Evolutionary conservation across 495 filamentous ascomycete species (phyloP).

Genomic region (Neurospora sp.): DNA sequence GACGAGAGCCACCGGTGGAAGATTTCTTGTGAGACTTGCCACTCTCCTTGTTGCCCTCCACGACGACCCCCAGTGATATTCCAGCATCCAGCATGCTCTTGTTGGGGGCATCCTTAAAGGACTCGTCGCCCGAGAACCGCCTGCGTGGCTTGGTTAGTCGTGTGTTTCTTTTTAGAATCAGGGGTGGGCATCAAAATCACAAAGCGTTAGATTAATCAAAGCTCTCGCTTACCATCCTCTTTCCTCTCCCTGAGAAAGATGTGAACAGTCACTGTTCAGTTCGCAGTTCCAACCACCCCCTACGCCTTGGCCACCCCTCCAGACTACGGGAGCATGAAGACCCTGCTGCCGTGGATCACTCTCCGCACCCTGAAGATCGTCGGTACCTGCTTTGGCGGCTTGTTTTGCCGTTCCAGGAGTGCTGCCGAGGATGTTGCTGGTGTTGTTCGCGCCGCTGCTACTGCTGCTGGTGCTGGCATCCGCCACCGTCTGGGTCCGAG

Average conservation of each 20-base stretch:
- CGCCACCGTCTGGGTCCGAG: neutral
- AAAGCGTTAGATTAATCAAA: conserved; percentile 2
- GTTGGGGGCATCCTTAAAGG: conserved; percentile 32
- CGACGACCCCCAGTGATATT: conserved; percentile 21
- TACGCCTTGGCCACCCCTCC: conserved; percentile 58
- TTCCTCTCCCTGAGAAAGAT: conserved; percentile 66
- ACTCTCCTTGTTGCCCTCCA: conserved; percentile 14
- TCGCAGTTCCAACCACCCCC: conserved; percentile 72
- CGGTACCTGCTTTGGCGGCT: conserved; percentile 19
- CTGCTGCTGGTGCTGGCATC: neutral
- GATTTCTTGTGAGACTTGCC: neutral
- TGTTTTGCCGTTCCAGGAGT: conserved; percentile 1
- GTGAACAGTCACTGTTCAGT: conserved; percentile 73
- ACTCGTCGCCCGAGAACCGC: conserved; percentile 69
- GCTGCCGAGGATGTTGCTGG: conserved; percentile 6
- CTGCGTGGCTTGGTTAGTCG: conserved; percentile 24
- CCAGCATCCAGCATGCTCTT: conserved; percentile 21
- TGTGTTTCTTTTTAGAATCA: conserved; percentile 6
- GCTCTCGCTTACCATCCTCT: conserved; percentile 65
- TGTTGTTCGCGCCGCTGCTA: neutral
- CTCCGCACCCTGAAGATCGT: conserved; percentile 17
- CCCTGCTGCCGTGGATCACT: conserved; percentile 13
- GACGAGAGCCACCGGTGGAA: neutral
- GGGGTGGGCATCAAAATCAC: conserved; percentile 5
- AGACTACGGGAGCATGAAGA: conserved; percentile 38